phyloP scores from a whole-genome alignment of 805 yeast species.

The Ogataea neopini region DNA sequence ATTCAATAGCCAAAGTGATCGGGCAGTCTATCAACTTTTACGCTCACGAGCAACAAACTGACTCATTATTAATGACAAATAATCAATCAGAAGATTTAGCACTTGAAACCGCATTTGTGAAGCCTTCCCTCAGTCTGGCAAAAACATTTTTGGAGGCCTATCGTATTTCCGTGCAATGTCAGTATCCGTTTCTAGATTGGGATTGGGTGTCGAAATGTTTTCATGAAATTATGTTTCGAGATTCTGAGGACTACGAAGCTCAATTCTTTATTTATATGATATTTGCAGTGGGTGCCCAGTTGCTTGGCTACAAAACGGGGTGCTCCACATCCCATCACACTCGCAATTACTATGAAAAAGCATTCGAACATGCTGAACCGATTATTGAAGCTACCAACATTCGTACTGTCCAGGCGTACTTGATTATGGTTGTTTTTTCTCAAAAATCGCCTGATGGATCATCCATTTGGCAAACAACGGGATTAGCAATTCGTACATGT shows the following conservation, averaged over 20 bases:
- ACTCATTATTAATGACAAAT: background rate
- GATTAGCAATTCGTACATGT: constrained; percentile 35
- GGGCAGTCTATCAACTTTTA: constrained; percentile 5
- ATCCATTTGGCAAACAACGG: constrained; percentile 36
- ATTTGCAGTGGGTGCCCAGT: constrained; percentile 2
- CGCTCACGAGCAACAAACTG: background rate
- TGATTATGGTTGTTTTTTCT: constrained; percentile 34
- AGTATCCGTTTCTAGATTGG: constrained; percentile 40
- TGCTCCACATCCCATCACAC: background rate
- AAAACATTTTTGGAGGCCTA: constrained; percentile 20
- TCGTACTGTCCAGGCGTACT: constrained; percentile 36
- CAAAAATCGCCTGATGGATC: constrained; percentile 38
- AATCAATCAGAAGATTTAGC: background rate
- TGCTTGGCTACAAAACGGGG: background rate
- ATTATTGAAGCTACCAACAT: constrained; percentile 27
- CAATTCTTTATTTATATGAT: constrained; percentile 22
- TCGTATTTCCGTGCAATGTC: constrained; percentile 35
- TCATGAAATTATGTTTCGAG: background rate
- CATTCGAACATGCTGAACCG: constrained; percentile 29
- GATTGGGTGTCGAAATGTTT: constrained; percentile 7
- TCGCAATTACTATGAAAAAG: constrained; percentile 31
- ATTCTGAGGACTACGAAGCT: constrained; percentile 17
- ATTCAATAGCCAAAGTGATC: constrained; percentile 4
- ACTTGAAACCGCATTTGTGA: background rate
- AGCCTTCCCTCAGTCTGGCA: background rate